Base-by-base conservation (phyloP, 176 grass and related monocot genomes). In the Pontederia crassipes region DNA sequence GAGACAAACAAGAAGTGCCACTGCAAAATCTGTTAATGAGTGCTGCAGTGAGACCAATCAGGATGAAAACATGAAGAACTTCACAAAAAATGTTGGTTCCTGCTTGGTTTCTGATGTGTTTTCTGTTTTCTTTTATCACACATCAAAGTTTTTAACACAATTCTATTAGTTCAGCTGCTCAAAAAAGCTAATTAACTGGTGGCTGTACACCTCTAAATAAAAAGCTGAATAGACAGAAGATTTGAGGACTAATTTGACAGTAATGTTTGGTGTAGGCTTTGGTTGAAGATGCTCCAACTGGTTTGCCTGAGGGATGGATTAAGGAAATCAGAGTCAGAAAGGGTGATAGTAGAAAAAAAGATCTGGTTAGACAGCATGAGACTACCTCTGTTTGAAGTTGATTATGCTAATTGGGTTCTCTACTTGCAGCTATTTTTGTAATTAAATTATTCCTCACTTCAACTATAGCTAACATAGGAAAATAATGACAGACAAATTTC, bases 271-370 rank as follows among this genome's bases (percentile, higher is more conserved):
- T 29, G 62, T 20, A 65, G 17, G 46, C 48, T 27, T 18, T 80
- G 69, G 57, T 40, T 49, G 64, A 80, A 24, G 49, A 57, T 77
- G 72, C 62, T 66, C 46, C 50, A 63, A 62, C 63, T 12, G 73
- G 62, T 54, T 63, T 88, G 35, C 85, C 85, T 74, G 64, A 70
- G 48, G 85, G 85, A 24, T 88, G 85, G 80, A 45, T 76, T 52
- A 88, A 83, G 74, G 77, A 83, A 32, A 70, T 35, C 72, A 80
- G 69, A 59, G 70, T 66, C 35, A 76, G 85, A 73, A 88, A 80
- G 51, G 52, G 9, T 62, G 69, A 4, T 65, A 76, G 60, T 56
- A 17, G 11, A 59, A 83, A 61, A 70, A 40, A 29, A 59, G 85
- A 88, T 46, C 49, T 28, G 77, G 85, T 88, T 77, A 45, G 16